Evolutionary conservation across 306 rosid genomes (phyloP), one percentile per base, ranked within the genome.

Genomic region (Quercus aquifolioides): DNA sequence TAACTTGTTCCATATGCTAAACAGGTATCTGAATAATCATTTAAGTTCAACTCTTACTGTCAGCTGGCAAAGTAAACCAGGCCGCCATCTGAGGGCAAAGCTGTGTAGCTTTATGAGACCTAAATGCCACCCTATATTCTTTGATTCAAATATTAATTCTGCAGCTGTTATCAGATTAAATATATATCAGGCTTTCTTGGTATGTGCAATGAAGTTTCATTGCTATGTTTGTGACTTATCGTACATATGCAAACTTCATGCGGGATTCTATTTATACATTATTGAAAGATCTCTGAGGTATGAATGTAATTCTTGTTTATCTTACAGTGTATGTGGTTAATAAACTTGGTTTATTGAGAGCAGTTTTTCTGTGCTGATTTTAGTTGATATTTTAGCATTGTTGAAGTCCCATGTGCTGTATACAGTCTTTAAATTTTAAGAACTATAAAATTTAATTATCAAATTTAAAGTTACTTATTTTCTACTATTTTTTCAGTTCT

Each of bases 61-160:
- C 43, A 38, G 11, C 43, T 38, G 43, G 43, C 43, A 38, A 38
- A 38, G 43, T 38, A 38, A 38, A 38, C 11, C 11, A 7, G 43
- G 43, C 43, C 43, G 0, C 43, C 43, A 7, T 38, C 43, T 38
- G 11, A 38, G 43, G 43, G 10, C 43, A 38, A 7, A 38, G 43
- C 10, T 38, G 10, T 38, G 43, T 38, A 7, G 43, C 43, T 38
- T 38, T 38, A 38, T 7, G 43, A 38, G 90, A 80, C 92, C 97
- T 11, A 94, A 92, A 85, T 92, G 99, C 63, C 92, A 92, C 88
- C 91, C 95, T 6, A 78, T 94, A 74, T 94, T 92, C 86, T 94
- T 85, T 2, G 99, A 94, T 87, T 85, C 91, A 74, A 92, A 94
- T 73, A 87, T 94, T 79, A 94, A 94, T 81, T 91, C 97, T 11